Base-by-base conservation (phyloP, 441 rosid genomes). In the Corymbia calophylla region DNA sequence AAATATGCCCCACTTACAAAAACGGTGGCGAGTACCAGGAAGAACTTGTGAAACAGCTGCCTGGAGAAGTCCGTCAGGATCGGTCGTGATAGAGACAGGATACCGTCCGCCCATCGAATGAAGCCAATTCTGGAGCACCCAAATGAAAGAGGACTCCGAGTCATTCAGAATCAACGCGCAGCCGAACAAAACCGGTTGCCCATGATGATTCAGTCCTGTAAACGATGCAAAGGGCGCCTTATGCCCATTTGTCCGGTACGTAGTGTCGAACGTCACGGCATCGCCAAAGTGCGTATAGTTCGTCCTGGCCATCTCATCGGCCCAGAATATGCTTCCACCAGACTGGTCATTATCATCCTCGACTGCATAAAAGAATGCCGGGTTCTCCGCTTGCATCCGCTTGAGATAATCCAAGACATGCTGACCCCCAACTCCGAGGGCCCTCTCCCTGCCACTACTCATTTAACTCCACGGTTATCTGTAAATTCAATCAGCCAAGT, bases 91-190 rank as follows among this genome's bases (percentile, higher is more conserved):
- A 77, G 91, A 90, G 60, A 90, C 70, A 81, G 91, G 91, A 16
- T 23, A 35, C 64, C 53, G 89, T 54, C 91, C 87, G 3, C 66
- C 56, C 91, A 90, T 90, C 9, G 70, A 87, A 81, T 87, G 87
- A 27, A 90, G 91, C 91, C 91, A 90, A 35, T 85, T 90, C 64
- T 90, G 91, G 51, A 90, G 91, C 87, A 90, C 55, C 91, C 91
- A 90, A 23, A 87, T 55, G 49, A 90, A 87, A 8, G 91, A 90
- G 53, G 91, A 87, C 81, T 90, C 87, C 7, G 87, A 90, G 60
- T 90, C 91, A 49, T 90, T 87, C 35, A 90, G 19, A 70, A 90
- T 90, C 73, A 90, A n/a, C 1, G 89, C 91, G 39, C 89, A 90
- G 13, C 91, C 91, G 32, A 90, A 90, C 91, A 90, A 87, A 51